phyloP scores from a whole-genome alignment of 2,329 filamentous ascomycete genomes.

The Ophiostoma montium region DNA sequence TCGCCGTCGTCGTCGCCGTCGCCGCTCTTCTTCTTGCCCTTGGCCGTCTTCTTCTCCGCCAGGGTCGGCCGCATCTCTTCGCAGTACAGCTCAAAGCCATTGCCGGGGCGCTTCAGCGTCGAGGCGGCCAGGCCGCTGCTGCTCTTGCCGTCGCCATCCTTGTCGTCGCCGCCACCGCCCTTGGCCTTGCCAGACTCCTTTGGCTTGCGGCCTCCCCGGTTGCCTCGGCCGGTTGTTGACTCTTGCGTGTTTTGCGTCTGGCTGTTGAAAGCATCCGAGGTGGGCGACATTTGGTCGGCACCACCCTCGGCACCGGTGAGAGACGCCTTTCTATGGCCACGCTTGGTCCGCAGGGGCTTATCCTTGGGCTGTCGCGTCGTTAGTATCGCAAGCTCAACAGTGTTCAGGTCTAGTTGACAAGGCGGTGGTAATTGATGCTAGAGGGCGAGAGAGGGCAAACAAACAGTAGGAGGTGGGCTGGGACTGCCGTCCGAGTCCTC shows the following conservation, averaged over 20 bases:
- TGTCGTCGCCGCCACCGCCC: constrained; percentile 5
- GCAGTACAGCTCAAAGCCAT: constrained; percentile 42
- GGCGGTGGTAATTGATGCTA: no score
- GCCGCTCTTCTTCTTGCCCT: constrained; percentile 16
- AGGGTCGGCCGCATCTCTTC: constrained; percentile 32
- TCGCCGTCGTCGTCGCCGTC: constrained; percentile 17
- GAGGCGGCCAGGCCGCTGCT: constrained; percentile 16
- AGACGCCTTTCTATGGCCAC: constrained; percentile 51
- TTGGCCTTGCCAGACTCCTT: constrained; percentile 23
- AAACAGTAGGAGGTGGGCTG: constrained; percentile 64
- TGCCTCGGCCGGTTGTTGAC: constrained; percentile 24
- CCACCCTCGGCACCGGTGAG: constrained; percentile 21
- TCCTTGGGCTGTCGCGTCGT: constrained; percentile 48
- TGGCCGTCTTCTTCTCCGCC: constrained; percentile 27
- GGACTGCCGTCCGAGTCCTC: constrained; percentile 69
- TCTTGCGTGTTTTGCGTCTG: not conserved
- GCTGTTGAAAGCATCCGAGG: constrained; percentile 34
- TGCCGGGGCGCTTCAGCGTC: constrained; percentile 20
- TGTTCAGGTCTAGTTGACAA: no score
- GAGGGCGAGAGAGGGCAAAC: constrained; percentile 17
- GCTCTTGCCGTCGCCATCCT: constrained; percentile 4
- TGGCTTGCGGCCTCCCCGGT: constrained; percentile 12
- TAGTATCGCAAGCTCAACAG: not conserved
- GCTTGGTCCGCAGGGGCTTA: constrained; percentile 62
- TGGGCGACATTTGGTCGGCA: constrained; percentile 24